Conservation (phyloP, 768 basidiomycete genomes). For the Albatrellus ellisii region DNA sequence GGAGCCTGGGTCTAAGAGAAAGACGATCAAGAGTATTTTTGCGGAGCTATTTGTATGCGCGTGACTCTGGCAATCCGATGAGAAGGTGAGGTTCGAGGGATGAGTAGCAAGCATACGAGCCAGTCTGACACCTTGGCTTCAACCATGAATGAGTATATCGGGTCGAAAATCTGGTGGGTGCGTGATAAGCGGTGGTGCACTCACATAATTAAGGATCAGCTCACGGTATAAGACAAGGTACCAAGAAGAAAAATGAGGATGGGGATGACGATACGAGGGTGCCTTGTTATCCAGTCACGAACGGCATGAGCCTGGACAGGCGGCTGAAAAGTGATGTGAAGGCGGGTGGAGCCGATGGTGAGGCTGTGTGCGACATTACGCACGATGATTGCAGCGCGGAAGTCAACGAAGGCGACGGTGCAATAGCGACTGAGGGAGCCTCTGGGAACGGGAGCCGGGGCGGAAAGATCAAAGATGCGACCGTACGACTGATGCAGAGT, state of each 20-base stretch:
- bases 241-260: slow-evolving; percentile 81
- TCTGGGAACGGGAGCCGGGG: slow-evolving; percentile 46
- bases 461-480: slow-evolving; percentile 51
- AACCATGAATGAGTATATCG: slow-evolving; percentile 74
- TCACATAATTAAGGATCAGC: slow-evolving; percentile 15
- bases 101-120: slow-evolving; percentile 38
- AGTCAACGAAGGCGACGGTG: slow-evolving; percentile 43
- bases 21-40: slow-evolving; percentile 43
- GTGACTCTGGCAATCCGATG: background rate
- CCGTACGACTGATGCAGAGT: slow-evolving; percentile 55
- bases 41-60: slow-evolving; percentile 46
- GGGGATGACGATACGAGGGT: slow-evolving; percentile 77
- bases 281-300: slow-evolving; percentile 71
- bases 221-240: slow-evolving; percentile 75
- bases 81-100: background rate
- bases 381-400: slow-evolving; percentile 66
- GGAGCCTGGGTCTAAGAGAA: slow-evolving; percentile 17
- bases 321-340: slow-evolving; percentile 46
- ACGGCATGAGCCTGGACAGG: slow-evolving; percentile 55
- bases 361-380: slow-evolving; percentile 72
- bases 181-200: background rate
- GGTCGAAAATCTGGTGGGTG: slow-evolving; percentile 90
- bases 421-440: slow-evolving; percentile 56
- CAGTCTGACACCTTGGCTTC: slow-evolving; percentile 72
- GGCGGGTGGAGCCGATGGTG: slow-evolving; percentile 20